Evolutionary conservation across 1,284 basidiomycete species (phyloP).

Genomic region (Cutaneotrichosporon spelunceum): DNA sequence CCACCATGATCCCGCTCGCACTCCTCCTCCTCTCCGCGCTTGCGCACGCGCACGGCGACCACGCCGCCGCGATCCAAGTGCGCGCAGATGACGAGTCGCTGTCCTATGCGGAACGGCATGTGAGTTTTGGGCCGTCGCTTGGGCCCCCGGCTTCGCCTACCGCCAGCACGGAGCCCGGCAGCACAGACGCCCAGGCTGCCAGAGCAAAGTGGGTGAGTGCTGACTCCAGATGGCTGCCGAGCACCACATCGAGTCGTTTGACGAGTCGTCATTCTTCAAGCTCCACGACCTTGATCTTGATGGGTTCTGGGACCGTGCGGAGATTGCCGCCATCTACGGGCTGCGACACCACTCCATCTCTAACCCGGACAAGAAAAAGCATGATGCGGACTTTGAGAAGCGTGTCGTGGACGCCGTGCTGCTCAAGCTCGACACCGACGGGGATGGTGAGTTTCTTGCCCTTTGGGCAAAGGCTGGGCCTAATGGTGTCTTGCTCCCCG

Average conservation of each 20-base stretch:
- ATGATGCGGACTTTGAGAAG: conserved; percentile 57
- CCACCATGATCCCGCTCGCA: conserved; percentile 16
- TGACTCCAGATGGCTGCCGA: conserved; percentile 47
- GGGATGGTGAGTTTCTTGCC: conserved; percentile 57
- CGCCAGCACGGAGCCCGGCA: no score
- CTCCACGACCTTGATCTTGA: conserved; percentile 86
- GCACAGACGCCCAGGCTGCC: no score
- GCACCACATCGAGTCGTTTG: conserved; percentile 52
- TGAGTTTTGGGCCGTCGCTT: conserved; percentile 52
- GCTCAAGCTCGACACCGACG: conserved; percentile 68
- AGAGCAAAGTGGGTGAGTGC: no score
- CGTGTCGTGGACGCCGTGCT: conserved; percentile 75
- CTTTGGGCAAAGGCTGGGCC: no score
- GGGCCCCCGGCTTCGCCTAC: neutral
- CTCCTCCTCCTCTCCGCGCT: conserved; percentile 24
- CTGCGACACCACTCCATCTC: conserved; percentile 92
- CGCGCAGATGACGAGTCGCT: conserved; percentile 31
- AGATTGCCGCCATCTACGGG: conserved; percentile 88
- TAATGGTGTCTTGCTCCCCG: no score
- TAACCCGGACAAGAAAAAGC: conserved; percentile 73
- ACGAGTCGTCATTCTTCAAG: conserved; percentile 51
- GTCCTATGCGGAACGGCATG: conserved; percentile 57
- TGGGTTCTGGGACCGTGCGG: conserved; percentile 69
- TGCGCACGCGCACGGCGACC: conserved; percentile 38
- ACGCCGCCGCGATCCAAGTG: conserved; percentile 13